phyloP scores from a whole-genome alignment of 495 filamentous ascomycete genomes.

The Neurospora sp. region DNA sequence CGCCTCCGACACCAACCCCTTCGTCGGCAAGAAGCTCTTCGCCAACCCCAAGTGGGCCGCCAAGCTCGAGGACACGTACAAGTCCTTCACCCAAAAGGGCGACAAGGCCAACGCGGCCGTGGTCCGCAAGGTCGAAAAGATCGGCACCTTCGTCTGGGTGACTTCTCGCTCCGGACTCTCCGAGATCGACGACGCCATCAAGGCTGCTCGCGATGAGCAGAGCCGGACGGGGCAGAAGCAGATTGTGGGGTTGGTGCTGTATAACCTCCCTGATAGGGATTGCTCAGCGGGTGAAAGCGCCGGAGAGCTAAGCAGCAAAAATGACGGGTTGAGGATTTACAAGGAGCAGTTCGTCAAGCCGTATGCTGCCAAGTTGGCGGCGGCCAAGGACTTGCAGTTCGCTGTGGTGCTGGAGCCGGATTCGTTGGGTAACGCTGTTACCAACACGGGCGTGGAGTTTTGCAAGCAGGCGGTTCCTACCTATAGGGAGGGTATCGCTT shows the following conservation, averaged over 20 bases:
- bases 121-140: slow-evolving; percentile 36
- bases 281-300: slow-evolving; percentile 52
- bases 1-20: slow-evolving; percentile 31
- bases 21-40: slow-evolving; percentile 41
- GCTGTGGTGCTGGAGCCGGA: slow-evolving; percentile 47
- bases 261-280: slow-evolving; percentile 58
- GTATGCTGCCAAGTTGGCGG: slow-evolving; percentile 20
- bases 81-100: slow-evolving; percentile 32
- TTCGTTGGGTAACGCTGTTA: slow-evolving; percentile 53
- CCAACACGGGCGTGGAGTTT: slow-evolving; percentile 43
- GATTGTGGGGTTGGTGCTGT: slow-evolving; percentile 46
- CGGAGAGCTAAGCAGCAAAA: slow-evolving; percentile 44
- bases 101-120: slow-evolving; percentile 27
- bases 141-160: slow-evolving; percentile 49
- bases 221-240: slow-evolving; percentile 33
- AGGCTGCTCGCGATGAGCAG: slow-evolving; percentile 35
- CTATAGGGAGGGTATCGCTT: slow-evolving; percentile 47
- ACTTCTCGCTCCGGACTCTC: slow-evolving; percentile 20
- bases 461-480: slow-evolving; percentile 45
- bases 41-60: slow-evolving; percentile 44
- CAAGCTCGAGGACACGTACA: slow-evolving; percentile 37
- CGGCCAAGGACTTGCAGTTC: slow-evolving; percentile 21
- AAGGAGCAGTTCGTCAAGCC: slow-evolving; percentile 49
- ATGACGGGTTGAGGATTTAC: slow-evolving; percentile 45
- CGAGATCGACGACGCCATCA: slow-evolving; percentile 39